Evolutionary conservation across 1,139 yeast genomes (phyloP).

Genomic region (Geotrichum klebahnii): DNA sequence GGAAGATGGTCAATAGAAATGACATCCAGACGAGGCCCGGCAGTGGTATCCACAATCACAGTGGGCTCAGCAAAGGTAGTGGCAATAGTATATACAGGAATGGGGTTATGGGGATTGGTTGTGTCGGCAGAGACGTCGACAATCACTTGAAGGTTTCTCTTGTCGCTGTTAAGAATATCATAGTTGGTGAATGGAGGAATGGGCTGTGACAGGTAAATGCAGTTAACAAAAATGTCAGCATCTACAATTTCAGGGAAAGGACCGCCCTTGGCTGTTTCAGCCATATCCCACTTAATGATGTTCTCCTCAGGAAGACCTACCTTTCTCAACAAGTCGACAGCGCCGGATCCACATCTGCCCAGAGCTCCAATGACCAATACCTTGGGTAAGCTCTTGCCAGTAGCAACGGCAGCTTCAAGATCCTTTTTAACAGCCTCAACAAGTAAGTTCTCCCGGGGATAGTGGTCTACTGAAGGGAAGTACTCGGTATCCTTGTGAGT

Average conservation of each 20-base stretch:
- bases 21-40: slow-evolving; percentile 75
- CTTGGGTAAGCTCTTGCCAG: slow-evolving; percentile 66
- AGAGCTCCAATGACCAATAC: slow-evolving; percentile 92
- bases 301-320: slow-evolving; percentile 84
- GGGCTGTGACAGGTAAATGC: slow-evolving; percentile 89
- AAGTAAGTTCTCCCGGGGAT: slow-evolving; percentile 71
- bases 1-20: slow-evolving; percentile 96
- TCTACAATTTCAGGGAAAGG: slow-evolving; percentile 88
- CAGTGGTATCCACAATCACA: slow-evolving; percentile 68
- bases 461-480: slow-evolving; percentile 64
- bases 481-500: slow-evolving; percentile 62
- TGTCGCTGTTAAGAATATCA: slow-evolving; percentile 57
- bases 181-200: slow-evolving; percentile 84
- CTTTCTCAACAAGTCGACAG: slow-evolving; percentile 73
- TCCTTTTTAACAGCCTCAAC: slow-evolving; percentile 64
- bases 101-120: slow-evolving; percentile 95
- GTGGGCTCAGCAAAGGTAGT: slow-evolving; percentile 91
- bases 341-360: slow-evolving; percentile 99
- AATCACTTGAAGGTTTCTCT: slow-evolving; percentile 79
- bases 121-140: slow-evolving; percentile 98
- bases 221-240: slow-evolving; percentile 86
- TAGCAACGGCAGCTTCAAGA: slow-evolving; percentile 55
- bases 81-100: slow-evolving; percentile 85
- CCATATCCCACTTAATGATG: slow-evolving; percentile 91
- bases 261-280: slow-evolving; percentile 94